Percentiles rank a stretch among this genome's conserved stretches.
Evolutionary conservation across 163 green algal species (phyloP).

Genomic region (Chlorella variabilis): DNA sequence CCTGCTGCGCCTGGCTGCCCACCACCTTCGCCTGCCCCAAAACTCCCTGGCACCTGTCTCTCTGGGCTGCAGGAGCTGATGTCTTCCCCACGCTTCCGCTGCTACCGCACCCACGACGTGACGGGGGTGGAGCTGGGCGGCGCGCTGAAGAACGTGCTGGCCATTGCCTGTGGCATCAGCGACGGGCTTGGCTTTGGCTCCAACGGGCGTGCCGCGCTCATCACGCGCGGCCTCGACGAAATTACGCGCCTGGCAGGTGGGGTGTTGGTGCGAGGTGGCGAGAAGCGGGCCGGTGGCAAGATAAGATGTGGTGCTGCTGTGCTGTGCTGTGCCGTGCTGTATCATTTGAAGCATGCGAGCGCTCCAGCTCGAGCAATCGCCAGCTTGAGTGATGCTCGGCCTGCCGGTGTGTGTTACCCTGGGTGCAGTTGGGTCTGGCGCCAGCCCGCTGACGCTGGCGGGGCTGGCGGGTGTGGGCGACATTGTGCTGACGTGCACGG

Average conservation of each 20-base stretch:
- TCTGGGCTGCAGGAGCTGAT: constrained; percentile 62
- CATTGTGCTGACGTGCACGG: constrained; percentile 79
- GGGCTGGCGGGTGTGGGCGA: constrained; percentile 88
- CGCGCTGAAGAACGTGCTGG: constrained; percentile 80
- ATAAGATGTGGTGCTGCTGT: not conserved
- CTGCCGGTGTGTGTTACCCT: constrained; percentile 6
- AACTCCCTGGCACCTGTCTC: not conserved
- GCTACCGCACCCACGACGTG: constrained; percentile 85
- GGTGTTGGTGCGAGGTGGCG: no score
- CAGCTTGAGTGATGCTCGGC: not conserved
- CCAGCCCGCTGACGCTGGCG: constrained; percentile 82
- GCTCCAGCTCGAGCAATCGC: no score
- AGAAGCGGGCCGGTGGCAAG: no score
- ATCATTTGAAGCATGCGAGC: no score
- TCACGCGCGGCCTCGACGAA: constrained; percentile 81
- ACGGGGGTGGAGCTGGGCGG: constrained; percentile 72
- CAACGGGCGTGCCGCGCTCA: constrained; percentile 85
- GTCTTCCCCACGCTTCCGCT: constrained; percentile 74
- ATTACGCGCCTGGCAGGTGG: constrained; percentile 63
- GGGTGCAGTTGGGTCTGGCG: constrained; percentile 68
- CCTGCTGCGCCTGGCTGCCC: no score
- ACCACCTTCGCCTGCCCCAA: no score
- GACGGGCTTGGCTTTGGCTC: constrained; percentile 85
- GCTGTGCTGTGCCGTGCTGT: no score
- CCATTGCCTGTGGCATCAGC: constrained; percentile 81